phyloP scores from a whole-genome alignment of 441 rosid species.

The Erysimum cheiri region DNA sequence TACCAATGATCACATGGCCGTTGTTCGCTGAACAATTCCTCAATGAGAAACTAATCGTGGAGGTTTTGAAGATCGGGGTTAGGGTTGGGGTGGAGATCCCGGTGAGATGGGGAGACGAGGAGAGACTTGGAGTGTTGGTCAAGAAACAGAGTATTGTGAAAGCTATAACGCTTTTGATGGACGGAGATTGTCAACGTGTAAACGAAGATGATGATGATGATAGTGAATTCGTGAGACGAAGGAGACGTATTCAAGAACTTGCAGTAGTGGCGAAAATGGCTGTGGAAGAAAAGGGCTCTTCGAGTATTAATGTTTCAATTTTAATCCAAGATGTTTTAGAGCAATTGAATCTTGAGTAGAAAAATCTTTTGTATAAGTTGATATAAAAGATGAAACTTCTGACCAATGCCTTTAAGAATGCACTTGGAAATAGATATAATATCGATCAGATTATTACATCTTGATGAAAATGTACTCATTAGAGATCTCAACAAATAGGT shows the following conservation, averaged over 20 bases:
- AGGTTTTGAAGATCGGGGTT: slow-evolving; percentile 63
- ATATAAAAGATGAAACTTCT: slow-evolving; percentile 2
- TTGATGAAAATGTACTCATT: slow-evolving; percentile 18
- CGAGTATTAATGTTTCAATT: slow-evolving; percentile 46
- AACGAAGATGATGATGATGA: slow-evolving; percentile 44
- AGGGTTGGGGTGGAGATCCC: slow-evolving; percentile 64
- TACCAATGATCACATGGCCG: slow-evolving; percentile 90
- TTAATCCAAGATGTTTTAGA: slow-evolving; percentile 53
- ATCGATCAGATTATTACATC: neutral
- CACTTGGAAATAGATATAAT: neutral
- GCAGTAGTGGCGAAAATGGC: slow-evolving; percentile 49
- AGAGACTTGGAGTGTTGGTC: slow-evolving; percentile 61
- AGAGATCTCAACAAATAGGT: slow-evolving; percentile 8
- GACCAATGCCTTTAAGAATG: neutral
- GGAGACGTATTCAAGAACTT: slow-evolving; percentile 49
- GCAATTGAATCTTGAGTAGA: slow-evolving; percentile 9
- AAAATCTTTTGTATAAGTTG: neutral
- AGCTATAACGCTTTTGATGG: slow-evolving; percentile 59
- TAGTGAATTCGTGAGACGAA: slow-evolving; percentile 44
- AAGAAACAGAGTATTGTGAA: slow-evolving; percentile 50
- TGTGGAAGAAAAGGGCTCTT: slow-evolving; percentile 59
- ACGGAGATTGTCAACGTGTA: slow-evolving; percentile 34
- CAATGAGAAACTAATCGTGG: slow-evolving; percentile 69
- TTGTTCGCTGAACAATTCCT: slow-evolving; percentile 73
- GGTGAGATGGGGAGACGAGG: slow-evolving; percentile 81